Evolutionary conservation across 257 asterid species (phyloP), one percentile per base, ranked within the genome.

Genomic region (Lantana camara): DNA sequence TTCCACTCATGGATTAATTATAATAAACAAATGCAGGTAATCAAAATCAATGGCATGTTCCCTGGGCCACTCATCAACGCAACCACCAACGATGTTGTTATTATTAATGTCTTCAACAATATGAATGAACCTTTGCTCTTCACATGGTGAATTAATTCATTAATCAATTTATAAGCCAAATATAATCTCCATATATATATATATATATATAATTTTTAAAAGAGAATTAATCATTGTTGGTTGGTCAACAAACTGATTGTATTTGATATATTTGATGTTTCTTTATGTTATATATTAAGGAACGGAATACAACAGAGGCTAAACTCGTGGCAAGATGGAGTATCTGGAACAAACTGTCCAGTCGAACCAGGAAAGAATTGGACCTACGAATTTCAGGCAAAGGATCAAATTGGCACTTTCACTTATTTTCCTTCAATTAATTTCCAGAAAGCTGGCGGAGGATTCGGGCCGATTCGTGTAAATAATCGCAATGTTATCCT

Each of bases 281-380:
- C 3, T 29, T 57, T 24, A 32, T 9, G n/a, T n/a, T n/a, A n/a
- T n/a, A n/a, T n/a, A n/a, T n/a, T n/a, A 46, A 84, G 91, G 96
- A 87, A 85, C 67, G 93, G 93, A 0, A 80, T 87, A 24, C 84
- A 87, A 44, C 93, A 87, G 65, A 75, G 96, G 77, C 67, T 85
- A 7, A 85, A 88, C 45, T 88, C 93, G 29, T 88, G 96, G 96
- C 87, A 85, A 68, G 93, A 83, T 40, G 90, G 96, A 55, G 93
- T 88, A 3, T 83, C 87, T 0, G 90, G 96, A 7, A 85, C 96
- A 0, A 88, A 88, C 34, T 88, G 90, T 30, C 87, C 90, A 1
- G 79, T 88, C 19, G 71, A 77, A 24, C 73, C 90, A 0, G 85
- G 85, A 23, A 72, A 27, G 15, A 85, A 88, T 62, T 85, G 93